Evolutionary conservation across 495 filamentous ascomycete species (phyloP).

Genomic region (Tuber melanosporum): DNA sequence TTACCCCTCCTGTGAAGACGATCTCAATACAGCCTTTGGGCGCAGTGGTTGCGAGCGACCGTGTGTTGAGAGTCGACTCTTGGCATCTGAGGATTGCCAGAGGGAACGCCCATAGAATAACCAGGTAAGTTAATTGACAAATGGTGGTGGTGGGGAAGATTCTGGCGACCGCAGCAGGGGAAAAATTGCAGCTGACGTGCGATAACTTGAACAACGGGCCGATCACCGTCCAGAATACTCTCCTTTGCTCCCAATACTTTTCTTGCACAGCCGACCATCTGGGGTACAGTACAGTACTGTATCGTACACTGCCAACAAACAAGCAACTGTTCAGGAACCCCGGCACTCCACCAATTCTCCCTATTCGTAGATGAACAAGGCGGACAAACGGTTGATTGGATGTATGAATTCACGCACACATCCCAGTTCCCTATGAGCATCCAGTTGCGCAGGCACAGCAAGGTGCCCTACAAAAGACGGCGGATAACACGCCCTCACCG

Average conservation of each 20-base stretch:
- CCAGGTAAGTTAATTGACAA: background rate
- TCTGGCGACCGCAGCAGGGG: too few species aligned
- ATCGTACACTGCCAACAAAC: background rate
- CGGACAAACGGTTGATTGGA: background rate
- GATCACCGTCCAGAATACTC: background rate
- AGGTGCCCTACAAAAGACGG: background rate
- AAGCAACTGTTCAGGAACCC: background rate
- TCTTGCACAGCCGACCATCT: background rate
- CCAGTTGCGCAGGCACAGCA: background rate
- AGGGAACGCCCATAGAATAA: background rate
- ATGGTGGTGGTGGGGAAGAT: too few species aligned
- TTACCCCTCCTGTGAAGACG: background rate
- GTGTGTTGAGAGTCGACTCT: background rate
- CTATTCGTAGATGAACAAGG: background rate
- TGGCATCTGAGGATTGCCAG: background rate
- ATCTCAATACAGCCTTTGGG: background rate
- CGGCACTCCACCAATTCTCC: background rate
- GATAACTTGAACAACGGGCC: background rate
- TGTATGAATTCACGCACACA: background rate
- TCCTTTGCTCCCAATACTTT: background rate
- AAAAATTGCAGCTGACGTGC: background rate
- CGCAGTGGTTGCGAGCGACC: too few species aligned
- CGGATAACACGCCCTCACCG: background rate
- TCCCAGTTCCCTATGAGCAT: background rate
- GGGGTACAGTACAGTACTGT: too few species aligned